Base-by-base conservation (phyloP, 129 eudicot species). In the Chrysanthemum makinoi region DNA sequence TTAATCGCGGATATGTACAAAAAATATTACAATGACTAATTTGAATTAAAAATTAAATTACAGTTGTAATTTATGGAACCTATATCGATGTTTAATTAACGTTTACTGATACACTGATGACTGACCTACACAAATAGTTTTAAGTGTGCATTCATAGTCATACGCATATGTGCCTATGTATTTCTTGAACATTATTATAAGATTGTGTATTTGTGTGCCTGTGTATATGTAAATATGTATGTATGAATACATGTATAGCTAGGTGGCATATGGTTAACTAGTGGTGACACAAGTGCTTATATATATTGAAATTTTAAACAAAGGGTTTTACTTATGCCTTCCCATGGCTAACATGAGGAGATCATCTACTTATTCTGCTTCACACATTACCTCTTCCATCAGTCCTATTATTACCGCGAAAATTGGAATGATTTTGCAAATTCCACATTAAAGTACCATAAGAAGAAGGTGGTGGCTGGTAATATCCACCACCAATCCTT, bases 391-490 rank as follows among this genome's bases (percentile, higher is more conserved):
- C 73, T 30, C 35, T 0, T 2, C 66, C 66, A 11, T 49, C 72
- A 10, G 63, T 79, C 77, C 62, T 72, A 77, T 78, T 68, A 59
- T 66, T 72, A 82, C 86, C 83, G 16, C 69, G 88, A 46, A 66
- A 66, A 56, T 76, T 35, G 44, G 44, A 35, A 35, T 35, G 44
- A 35, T 35, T 65, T 30, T 65, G 54, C 16, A 65, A 46, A 11
- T 13, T 51, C n/a, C n/a, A 11, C 16, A 51, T 11, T 13, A 1
- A 54, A 74, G 79, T 68, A 28, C 17, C 72, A 71, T 53, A 81
- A 51, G 55, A 81, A 53, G 69, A 74, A n/a, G 80, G 74, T 39
- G 83, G 82, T 53, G 86, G 58, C 14, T 80, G 88, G 44, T 83
- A 76, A 74, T 58, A 70, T 65, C 84, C 75, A 9, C 80, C 78